Conservation (phyloP, 345 rosid genomes). For the Populus euphratica region DNA sequence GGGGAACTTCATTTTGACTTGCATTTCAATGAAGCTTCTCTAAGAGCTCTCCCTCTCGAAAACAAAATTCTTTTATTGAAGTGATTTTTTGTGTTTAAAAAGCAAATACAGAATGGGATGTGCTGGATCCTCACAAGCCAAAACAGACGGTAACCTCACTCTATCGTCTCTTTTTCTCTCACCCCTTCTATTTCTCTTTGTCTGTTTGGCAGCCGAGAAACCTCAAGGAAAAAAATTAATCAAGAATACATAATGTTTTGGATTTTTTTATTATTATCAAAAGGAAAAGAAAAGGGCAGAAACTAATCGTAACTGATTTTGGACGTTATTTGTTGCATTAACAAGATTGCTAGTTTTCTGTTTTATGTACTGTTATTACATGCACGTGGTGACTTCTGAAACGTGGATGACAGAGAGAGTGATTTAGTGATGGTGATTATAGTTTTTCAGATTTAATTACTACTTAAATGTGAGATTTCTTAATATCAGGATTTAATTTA, state of each 20-base stretch:
- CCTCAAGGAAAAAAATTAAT: not conserved
- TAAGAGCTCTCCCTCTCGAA: not conserved
- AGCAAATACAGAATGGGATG: conserved; percentile 53
- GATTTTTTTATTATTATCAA: not conserved
- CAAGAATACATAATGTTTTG: not conserved
- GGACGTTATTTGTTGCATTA: not conserved
- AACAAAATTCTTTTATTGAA: not conserved
- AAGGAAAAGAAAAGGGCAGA: not conserved
- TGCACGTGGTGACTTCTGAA: not conserved
- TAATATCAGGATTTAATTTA: not conserved
- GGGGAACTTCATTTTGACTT: conserved; percentile 24
- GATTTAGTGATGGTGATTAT: not conserved
- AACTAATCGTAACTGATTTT: not conserved
- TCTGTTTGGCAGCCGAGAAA: conserved; percentile 1
- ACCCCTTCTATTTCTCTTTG: not conserved
- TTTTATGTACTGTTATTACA: not conserved
- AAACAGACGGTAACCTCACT: conserved; percentile 49
- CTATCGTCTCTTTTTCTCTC: not conserved
- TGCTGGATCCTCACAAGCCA: conserved; percentile 67
- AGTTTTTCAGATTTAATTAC: not conserved
- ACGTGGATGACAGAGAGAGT: not conserved
- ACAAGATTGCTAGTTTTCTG: not conserved
- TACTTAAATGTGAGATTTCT: not conserved
- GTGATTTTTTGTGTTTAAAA: not conserved
- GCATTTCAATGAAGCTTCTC: conserved; percentile 27